Evolutionary conservation across 2,329 filamentous ascomycete species (phyloP).

Genomic region (Xylariomycetidae sp.): DNA sequence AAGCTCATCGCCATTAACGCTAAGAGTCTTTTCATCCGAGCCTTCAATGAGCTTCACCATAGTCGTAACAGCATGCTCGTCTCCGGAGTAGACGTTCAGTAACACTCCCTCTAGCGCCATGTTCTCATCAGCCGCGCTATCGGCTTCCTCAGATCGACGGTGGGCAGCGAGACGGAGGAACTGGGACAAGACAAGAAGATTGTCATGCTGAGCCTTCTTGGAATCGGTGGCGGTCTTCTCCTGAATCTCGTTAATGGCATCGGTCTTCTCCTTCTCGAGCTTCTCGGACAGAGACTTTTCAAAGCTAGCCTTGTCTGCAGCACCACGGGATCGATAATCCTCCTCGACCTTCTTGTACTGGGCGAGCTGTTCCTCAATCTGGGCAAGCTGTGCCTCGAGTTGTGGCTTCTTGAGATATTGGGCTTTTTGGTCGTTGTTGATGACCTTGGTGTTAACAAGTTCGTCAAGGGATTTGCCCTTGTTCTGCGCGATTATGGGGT

Average conservation of each 20-base stretch:
- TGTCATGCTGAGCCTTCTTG: slow-evolving; percentile 55
- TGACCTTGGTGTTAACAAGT: slow-evolving; percentile 64
- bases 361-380: slow-evolving; percentile 68
- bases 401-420: slow-evolving; percentile 73
- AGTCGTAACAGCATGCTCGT: slow-evolving; percentile 66
- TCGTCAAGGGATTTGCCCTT: slow-evolving; percentile 68
- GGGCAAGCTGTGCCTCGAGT: slow-evolving; percentile 62
- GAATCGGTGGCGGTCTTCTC: slow-evolving; percentile 50
- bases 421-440: slow-evolving; percentile 77
- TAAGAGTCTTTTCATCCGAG: slow-evolving; percentile 60
- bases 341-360: slow-evolving; percentile 73
- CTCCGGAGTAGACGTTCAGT: slow-evolving; percentile 73
- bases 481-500: slow-evolving; percentile 64
- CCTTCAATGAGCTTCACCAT: slow-evolving; percentile 76
- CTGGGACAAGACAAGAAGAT: slow-evolving; percentile 68
- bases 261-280: slow-evolving; percentile 49
- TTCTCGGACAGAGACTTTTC: slow-evolving; percentile 53
- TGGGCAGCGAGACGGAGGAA: slow-evolving; percentile 77
- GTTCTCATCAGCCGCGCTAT: slow-evolving; percentile 65
- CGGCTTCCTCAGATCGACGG: slow-evolving; percentile 64
- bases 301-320: slow-evolving; percentile 54
- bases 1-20: slow-evolving; percentile 60
- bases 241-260: slow-evolving; percentile 48
- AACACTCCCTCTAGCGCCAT: slow-evolving; percentile 77
- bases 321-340: slow-evolving; percentile 61